phyloP scores from a whole-genome alignment of 169 alveolate species.

The Cardiosporidium cionae region DNA sequence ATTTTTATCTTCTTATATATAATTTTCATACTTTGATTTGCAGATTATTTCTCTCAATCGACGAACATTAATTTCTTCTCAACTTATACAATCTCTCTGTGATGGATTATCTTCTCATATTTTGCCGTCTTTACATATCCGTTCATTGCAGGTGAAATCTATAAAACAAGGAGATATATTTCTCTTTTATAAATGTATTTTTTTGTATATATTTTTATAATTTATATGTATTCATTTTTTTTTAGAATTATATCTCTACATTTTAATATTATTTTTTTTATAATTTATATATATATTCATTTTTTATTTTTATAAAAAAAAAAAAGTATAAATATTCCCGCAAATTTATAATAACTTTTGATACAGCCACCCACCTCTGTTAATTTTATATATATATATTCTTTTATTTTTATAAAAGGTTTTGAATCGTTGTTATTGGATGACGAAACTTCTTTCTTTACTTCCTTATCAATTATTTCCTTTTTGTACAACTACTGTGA shows the following conservation, averaged over 20 bases:
- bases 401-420: background rate
- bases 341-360: background rate
- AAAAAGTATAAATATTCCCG: background rate
- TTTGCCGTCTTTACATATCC: conserved; percentile 4
- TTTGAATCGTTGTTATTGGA: conserved; percentile 5
- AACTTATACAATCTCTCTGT: conserved; percentile 15
- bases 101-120: conserved; percentile 11
- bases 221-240: background rate
- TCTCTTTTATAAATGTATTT: background rate
- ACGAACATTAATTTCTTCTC: background rate
- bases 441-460: conserved; percentile 18
- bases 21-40: too few species aligned
- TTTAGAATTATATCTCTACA: too few species aligned
- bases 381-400: background rate
- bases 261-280: too few species aligned
- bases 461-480: conserved; percentile 31
- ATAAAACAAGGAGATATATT: background rate
- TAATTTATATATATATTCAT: background rate
- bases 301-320: background rate
- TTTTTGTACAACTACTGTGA: conserved; percentile 26
- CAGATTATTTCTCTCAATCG: conserved; percentile 18
- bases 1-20: too few species aligned
- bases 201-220: background rate
- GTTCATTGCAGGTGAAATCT: conserved; percentile 4
- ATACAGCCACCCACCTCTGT: background rate